Evolutionary conservation across 2,329 filamentous ascomycete species (phyloP), one percentile per base, ranked within the genome.

Genomic region (Colletotrichum tropicicola): DNA sequence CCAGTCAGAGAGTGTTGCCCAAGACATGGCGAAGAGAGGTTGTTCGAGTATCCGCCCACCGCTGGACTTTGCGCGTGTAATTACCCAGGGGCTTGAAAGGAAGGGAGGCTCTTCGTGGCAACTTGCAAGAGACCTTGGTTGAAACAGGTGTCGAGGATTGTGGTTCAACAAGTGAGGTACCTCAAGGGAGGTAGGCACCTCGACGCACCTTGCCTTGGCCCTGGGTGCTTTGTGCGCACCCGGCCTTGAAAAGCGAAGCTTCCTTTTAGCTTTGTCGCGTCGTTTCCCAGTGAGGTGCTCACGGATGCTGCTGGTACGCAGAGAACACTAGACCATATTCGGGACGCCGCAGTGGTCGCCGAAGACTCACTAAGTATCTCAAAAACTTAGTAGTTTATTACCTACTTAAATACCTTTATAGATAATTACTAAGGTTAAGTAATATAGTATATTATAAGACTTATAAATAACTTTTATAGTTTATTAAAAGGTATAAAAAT

Each of bases 231-330:
- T 48, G 45, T 28, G 13, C 7, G 15, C 25, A 25, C 10, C n/a
- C 47, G 35, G 17, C 28, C 15, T 17, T 13, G 28, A 47, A 47
- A 15, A 15, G 23, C 44, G 27, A 27, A 12, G 15, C n/a, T 12
- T 48, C 19, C 53, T 43, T 58, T 37, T 25, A 28, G 35, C 53
- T 51, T 51, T 13, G 53, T 49, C 37, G 39, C 48, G 45, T 48
- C 17, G 27, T 45, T 21, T 13, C 39, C 23, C 28, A 57, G 21
- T 27, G 23, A 27, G 23, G 44, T 47, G 32, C 32, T 15, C 32
- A 35, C 32, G 12, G 32, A 17, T 41, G 15, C 32, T 35, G n/a
- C n/a, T n/a, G n/a, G n/a, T n/a, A n/a, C n/a, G n/a, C n/a, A n/a
- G n/a, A n/a, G n/a, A n/a, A n/a, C n/a, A n/a, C n/a, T n/a, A n/a